These are phyloP conservation scores for Tuber microsphaerosporum DNA, from an alignment of 495 filamentous ascomycete species.

Conservation along the genomic window DNA sequence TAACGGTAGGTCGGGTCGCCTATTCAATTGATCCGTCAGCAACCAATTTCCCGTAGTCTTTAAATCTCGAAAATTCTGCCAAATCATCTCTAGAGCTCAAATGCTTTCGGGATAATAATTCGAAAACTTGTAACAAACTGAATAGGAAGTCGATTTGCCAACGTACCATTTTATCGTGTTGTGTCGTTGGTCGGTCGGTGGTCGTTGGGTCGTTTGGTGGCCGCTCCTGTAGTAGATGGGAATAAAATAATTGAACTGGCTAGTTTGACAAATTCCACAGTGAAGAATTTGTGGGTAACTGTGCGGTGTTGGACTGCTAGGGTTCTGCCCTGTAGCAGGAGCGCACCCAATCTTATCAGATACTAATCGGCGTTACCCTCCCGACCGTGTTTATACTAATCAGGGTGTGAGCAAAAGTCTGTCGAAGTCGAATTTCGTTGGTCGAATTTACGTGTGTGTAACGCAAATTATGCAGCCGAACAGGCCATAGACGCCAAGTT, in stretches of 20 bases:
- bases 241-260: not conserved
- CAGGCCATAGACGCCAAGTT: too few relatives aligned
- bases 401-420: too few relatives aligned
- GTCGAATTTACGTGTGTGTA: too few relatives aligned
- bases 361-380: not conserved
- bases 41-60: not conserved
- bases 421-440: not conserved
- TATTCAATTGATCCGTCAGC: slow-evolving; percentile 44
- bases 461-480: too few relatives aligned
- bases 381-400: too few relatives aligned
- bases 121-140: not conserved
- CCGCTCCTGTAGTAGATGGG: too few relatives aligned
- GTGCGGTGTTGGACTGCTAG: slow-evolving; percentile 36
- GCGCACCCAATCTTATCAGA: slow-evolving; percentile 17
- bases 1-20: slow-evolving; percentile 91
- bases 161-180: slow-evolving; percentile 32
- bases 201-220: slow-evolving; percentile 14
- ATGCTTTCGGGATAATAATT: not conserved
- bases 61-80: not conserved
- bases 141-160: not conserved
- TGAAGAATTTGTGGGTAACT: slow-evolving; percentile 1
- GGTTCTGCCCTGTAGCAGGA: slow-evolving; percentile 18
- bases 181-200: slow-evolving; percentile 20
- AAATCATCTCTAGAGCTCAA: not conserved
- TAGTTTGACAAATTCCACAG: slow-evolving; percentile 17